Evolutionary conservation across 2,329 filamentous ascomycete genomes (phyloP).

Genomic region (Cytospora chrysosperma): DNA sequence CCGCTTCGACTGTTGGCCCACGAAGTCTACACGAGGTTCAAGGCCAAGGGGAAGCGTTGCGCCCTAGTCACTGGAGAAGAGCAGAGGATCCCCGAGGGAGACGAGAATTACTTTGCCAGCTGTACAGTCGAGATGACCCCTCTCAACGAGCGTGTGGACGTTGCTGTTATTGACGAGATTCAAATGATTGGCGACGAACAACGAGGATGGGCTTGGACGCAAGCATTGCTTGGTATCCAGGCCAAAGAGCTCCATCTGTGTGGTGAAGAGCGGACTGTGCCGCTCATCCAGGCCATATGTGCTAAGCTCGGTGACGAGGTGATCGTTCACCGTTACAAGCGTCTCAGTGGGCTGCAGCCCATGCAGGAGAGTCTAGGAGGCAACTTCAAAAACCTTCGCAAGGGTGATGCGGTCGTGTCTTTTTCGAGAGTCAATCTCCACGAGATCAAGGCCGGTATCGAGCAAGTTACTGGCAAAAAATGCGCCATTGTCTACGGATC

Average conservation of each 20-base stretch:
- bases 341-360: conserved; percentile 74
- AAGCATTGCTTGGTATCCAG: conserved; percentile 81
- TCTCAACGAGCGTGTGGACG: conserved; percentile 63
- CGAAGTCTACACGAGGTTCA: conserved; percentile 88
- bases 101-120: conserved; percentile 64
- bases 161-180: conserved; percentile 97
- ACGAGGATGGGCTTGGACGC: conserved; percentile 92
- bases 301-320: conserved; percentile 79
- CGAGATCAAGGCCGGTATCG: conserved; percentile 73
- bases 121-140: conserved; percentile 92
- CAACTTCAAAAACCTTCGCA: conserved; percentile 66
- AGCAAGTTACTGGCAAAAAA: conserved; percentile 70
- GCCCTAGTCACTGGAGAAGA: conserved; percentile 91
- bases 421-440: conserved; percentile 86
- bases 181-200: conserved; percentile 86
- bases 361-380: conserved; percentile 62
- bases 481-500: conserved; percentile 93
- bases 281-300: conserved; percentile 75
- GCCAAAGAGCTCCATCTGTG: conserved; percentile 91
- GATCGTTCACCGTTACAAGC: conserved; percentile 77
- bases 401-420: conserved; percentile 86
- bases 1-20: conserved; percentile 86
- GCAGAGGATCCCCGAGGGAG: conserved; percentile 63
- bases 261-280: conserved; percentile 80
- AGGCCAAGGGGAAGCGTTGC: conserved; percentile 72